Percentiles rank a stretch among this genome's conserved stretches.
Evolutionary conservation across 2,329 filamentous ascomycete species (phyloP).

Genomic region (Claviceps humidiphila): DNA sequence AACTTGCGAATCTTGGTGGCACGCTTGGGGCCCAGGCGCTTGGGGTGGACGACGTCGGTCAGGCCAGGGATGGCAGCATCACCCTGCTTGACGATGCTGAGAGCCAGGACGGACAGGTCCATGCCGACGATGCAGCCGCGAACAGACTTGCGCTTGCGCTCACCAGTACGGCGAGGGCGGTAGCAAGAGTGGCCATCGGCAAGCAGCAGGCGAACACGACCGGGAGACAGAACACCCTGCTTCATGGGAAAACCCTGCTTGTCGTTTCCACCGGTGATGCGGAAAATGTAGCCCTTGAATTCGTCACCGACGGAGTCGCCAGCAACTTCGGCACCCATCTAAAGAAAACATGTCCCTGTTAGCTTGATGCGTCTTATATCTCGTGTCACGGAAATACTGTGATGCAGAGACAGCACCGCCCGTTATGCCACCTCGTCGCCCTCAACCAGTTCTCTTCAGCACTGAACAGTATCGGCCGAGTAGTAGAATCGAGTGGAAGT

Average conservation of each 20-base stretch:
- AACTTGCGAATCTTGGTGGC: constrained; percentile 99
- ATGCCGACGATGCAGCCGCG: constrained; percentile 96
- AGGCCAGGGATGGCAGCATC: constrained; percentile 87
- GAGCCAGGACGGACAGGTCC: constrained; percentile 88
- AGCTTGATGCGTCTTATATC: constrained; percentile 11
- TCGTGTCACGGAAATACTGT: too few species aligned
- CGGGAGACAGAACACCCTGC: constrained; percentile 98
- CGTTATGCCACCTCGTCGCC: neutral
- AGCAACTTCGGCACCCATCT: constrained; percentile 84
- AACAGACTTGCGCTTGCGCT: constrained; percentile 99
- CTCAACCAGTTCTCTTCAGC: neutral
- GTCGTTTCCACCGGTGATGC: constrained; percentile 99
- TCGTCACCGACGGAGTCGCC: constrained; percentile 95
- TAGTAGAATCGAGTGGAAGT: neutral
- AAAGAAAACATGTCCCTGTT: constrained; percentile 15
- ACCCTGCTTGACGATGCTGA: constrained; percentile 96
- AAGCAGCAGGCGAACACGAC: constrained; percentile 95
- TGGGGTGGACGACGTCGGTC: constrained; percentile 96
- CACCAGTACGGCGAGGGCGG: constrained; percentile 90
- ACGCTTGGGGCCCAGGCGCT: constrained; percentile 98
- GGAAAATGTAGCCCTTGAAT: constrained; percentile 99
- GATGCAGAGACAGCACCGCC: neutral
- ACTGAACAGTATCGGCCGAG: neutral
- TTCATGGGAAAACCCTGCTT: constrained; percentile 99
- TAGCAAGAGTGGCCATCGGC: constrained; percentile 98